These are phyloP conservation scores for Fraxinus baroniana DNA, from an alignment of 305 asterid genomes.

Conservation along the genomic window DNA sequence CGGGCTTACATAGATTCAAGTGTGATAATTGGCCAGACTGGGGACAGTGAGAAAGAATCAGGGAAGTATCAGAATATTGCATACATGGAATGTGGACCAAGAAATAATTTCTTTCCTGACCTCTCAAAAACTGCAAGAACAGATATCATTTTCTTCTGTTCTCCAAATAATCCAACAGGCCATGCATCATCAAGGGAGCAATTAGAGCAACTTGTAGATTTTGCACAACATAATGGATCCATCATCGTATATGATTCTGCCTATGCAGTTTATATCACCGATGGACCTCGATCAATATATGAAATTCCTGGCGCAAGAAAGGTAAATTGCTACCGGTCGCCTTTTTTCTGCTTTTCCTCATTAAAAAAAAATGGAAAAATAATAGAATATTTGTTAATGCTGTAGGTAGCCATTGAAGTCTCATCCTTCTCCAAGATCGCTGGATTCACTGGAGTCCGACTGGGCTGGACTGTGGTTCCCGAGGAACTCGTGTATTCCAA, in stretches of 20 bases:
- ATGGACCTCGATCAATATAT: constrained; percentile 74
- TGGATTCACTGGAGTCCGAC: constrained; percentile 93
- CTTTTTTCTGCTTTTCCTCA: neutral
- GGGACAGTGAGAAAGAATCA: constrained; percentile 49
- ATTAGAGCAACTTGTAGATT: constrained; percentile 51
- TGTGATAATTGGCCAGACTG: constrained; percentile 77
- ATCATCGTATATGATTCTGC: constrained; percentile 79
- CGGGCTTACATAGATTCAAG: constrained; percentile 89
- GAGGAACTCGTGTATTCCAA: constrained; percentile 61
- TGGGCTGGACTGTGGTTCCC: constrained; percentile 93
- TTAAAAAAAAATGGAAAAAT: neutral
- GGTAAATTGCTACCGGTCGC: constrained; percentile 32
- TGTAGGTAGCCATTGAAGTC: constrained; percentile 84
- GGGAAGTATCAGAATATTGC: constrained; percentile 56
- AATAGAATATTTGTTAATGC: neutral
- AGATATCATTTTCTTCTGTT: constrained; percentile 78
- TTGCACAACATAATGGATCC: constrained; percentile 77
- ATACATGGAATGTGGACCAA: constrained; percentile 71
- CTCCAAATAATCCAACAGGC: constrained; percentile 89
- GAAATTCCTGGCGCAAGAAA: constrained; percentile 86
- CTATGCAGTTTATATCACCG: constrained; percentile 58
- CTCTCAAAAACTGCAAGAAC: constrained; percentile 52
- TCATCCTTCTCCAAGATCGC: constrained; percentile 87
- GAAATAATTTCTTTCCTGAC: constrained; percentile 67
- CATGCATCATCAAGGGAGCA: constrained; percentile 72